Evolutionary conservation across 129 eudicot species (phyloP).

Genomic region (Artemisia argyi): DNA sequence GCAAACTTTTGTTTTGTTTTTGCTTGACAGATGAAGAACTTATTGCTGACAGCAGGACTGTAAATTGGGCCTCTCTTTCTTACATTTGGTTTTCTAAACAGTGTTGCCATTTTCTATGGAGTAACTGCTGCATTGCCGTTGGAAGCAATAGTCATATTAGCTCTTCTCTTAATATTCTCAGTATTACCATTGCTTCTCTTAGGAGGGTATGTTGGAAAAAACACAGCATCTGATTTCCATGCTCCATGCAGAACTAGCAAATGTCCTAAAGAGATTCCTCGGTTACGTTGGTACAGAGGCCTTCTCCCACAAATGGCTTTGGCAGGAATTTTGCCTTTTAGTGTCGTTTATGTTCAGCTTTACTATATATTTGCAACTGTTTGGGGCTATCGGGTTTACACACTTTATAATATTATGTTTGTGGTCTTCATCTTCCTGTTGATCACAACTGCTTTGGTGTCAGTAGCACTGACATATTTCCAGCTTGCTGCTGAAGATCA

Average conservation of each 20-base stretch:
- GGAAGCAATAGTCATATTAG: slow-evolving; percentile 60
- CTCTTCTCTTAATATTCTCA: slow-evolving; percentile 56
- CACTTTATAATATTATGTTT: slow-evolving; percentile 61
- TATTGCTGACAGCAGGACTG: slow-evolving; percentile 17
- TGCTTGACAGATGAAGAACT: slow-evolving; percentile 20
- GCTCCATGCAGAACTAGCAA: slow-evolving; percentile 67
- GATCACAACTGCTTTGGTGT: slow-evolving; percentile 65
- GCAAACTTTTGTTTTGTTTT: too few species aligned
- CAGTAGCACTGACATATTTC: slow-evolving; percentile 72
- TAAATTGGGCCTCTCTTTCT: slow-evolving; percentile 24
- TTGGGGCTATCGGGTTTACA: slow-evolving; percentile 79
- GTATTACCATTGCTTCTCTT: slow-evolving; percentile 69
- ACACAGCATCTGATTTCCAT: slow-evolving; percentile 65
- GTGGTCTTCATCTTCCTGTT: slow-evolving; percentile 67
- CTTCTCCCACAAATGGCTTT: slow-evolving; percentile 80
- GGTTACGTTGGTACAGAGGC: slow-evolving; percentile 65
- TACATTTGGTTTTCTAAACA: slow-evolving; percentile 57
- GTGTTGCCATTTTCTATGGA: slow-evolving; percentile 55
- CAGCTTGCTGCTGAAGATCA: slow-evolving; percentile 81
- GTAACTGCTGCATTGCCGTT: slow-evolving; percentile 67
- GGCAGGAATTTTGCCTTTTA: slow-evolving; percentile 78
- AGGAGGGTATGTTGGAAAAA: slow-evolving; percentile 71
- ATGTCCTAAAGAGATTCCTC: slow-evolving; percentile 71
- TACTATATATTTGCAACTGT: slow-evolving; percentile 81
- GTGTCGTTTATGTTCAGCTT: slow-evolving; percentile 69